A percentile compares a stretch with the other conserved stretches of the same genome.
Evolutionary conservation across 441 rosid genomes (phyloP).

Genomic region (Arabidopsis lyrata): DNA sequence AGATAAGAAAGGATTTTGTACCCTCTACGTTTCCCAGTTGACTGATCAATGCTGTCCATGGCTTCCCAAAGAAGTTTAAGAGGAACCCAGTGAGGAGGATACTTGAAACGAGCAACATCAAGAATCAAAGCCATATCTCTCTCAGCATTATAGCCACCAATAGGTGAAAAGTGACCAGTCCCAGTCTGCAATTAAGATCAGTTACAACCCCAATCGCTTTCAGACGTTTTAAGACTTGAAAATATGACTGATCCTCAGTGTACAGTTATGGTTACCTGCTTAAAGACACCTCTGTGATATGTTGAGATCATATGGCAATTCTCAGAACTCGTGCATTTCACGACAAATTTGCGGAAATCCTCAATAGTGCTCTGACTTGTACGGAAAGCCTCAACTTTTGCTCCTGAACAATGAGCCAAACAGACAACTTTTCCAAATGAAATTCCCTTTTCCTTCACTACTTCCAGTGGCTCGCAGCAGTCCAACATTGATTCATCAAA

Average conservation of each 20-base stretch:
- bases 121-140: slow-evolving; percentile 77
- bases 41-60: slow-evolving; percentile 63
- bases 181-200: slow-evolving; percentile 59
- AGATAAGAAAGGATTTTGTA: slow-evolving; percentile 38
- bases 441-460: slow-evolving; percentile 82
- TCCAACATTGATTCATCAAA: slow-evolving; percentile 96
- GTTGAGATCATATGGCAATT: slow-evolving; percentile 83
- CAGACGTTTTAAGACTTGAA: too few relatives aligned
- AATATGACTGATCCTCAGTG: too few relatives aligned
- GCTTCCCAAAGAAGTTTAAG: slow-evolving; percentile 79
- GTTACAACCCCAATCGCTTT: not conserved
- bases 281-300: slow-evolving; percentile 71
- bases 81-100: slow-evolving; percentile 87
- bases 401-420: slow-evolving; percentile 90
- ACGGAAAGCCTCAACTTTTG: slow-evolving; percentile 84
- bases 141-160: slow-evolving; percentile 73
- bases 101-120: slow-evolving; percentile 81
- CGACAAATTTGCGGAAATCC: slow-evolving; percentile 66
- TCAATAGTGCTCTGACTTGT: slow-evolving; percentile 76
- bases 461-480: slow-evolving; percentile 89
- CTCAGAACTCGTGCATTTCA: slow-evolving; percentile 69
- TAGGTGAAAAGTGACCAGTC: slow-evolving; percentile 76
- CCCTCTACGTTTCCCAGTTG: slow-evolving; percentile 73
- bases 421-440: slow-evolving; percentile 92
- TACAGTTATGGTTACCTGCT: slow-evolving; percentile 63